A percentile compares a stretch with the other conserved stretches of the same genome.
phyloP scores from a whole-genome alignment of 2,329 filamentous ascomycete genomes.

The Curvularia hawaiiensis region DNA sequence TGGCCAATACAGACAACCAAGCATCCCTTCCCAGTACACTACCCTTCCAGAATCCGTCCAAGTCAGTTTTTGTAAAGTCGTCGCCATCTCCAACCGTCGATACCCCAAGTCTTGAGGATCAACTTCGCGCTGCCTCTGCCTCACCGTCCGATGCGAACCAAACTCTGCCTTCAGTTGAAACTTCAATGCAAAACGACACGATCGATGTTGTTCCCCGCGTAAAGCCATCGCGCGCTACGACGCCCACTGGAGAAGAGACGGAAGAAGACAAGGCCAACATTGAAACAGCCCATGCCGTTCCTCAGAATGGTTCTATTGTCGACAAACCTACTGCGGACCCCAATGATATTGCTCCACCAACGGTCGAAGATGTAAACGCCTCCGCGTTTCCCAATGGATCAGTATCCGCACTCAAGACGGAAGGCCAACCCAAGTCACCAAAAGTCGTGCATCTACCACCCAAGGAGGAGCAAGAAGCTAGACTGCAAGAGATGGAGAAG shows the following conservation, averaged over 20 bases:
- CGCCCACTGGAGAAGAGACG: constrained; percentile 23
- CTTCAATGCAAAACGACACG: constrained; percentile 21
- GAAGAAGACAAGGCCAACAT: constrained; percentile 15
- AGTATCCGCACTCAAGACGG: background rate
- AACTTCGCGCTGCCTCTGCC: constrained; percentile 42
- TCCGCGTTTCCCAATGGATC: constrained; percentile 6
- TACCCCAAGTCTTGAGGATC: constrained; percentile 38
- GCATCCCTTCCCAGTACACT: constrained; percentile 33
- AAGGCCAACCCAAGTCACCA: constrained; percentile 30
- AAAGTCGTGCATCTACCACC: constrained; percentile 56
- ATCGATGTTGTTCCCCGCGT: constrained; percentile 15
- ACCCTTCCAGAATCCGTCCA: constrained; percentile 30
- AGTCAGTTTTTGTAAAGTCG: constrained; percentile 26
- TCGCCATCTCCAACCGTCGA: constrained; percentile 29
- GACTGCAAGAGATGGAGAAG: constrained; percentile 49
- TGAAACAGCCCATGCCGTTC: constrained; percentile 17
- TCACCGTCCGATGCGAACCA: constrained; percentile 40
- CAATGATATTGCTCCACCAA: constrained; percentile 33
- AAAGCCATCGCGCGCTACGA: constrained; percentile 15
- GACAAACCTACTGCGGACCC: constrained; percentile 33
- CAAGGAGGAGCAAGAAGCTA: constrained; percentile 56
- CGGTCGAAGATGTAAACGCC: constrained; percentile 37
- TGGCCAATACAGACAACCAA: constrained; percentile 30
- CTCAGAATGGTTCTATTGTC: constrained; percentile 12
- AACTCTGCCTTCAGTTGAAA: constrained; percentile 26